These are phyloP conservation scores for Umbelopsis ramanniana DNA, from an alignment of 192 early-diverging fungal genomes.

Conservation along the genomic window DNA sequence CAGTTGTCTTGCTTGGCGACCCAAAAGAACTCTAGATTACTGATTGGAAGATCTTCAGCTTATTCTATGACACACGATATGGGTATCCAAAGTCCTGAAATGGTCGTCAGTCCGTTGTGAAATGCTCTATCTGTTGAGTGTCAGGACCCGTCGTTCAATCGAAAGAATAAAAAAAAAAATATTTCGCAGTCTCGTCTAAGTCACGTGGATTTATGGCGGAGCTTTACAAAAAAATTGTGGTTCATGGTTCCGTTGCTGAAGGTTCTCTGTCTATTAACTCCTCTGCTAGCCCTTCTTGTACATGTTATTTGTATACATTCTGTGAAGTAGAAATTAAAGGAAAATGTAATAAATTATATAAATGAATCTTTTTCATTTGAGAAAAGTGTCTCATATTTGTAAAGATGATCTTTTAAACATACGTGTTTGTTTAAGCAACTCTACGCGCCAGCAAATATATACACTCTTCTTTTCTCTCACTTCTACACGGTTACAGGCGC, in stretches of 20 bases:
- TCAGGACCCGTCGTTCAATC: background rate
- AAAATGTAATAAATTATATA: too few species aligned
- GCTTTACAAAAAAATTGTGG: too few species aligned
- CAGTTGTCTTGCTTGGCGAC: slow-evolving; percentile 12
- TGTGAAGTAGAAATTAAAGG: too few species aligned
- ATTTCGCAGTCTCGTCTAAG: slow-evolving; percentile 13
- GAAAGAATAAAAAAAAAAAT: slow-evolving; percentile 15
- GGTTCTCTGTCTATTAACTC: too few species aligned
- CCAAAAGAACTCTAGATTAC: slow-evolving; percentile 6
- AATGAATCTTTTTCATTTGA: too few species aligned
- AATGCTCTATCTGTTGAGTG: background rate
- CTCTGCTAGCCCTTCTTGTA: too few species aligned
- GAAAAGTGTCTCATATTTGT: background rate
- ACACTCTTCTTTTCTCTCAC: background rate
- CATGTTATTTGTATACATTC: too few species aligned
- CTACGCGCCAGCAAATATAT: background rate
- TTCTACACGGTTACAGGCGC: background rate
- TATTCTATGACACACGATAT: slow-evolving; percentile 15
- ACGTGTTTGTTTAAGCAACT: too few species aligned
- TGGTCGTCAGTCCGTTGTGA: slow-evolving; percentile 17
- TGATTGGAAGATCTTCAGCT: background rate
- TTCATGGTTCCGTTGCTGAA: too few species aligned
- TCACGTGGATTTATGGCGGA: background rate
- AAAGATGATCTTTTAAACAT: too few species aligned
- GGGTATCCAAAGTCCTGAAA: slow-evolving; percentile 23